Conservation (phyloP, 306 rosid genomes). For the Lablab purpureus region DNA sequence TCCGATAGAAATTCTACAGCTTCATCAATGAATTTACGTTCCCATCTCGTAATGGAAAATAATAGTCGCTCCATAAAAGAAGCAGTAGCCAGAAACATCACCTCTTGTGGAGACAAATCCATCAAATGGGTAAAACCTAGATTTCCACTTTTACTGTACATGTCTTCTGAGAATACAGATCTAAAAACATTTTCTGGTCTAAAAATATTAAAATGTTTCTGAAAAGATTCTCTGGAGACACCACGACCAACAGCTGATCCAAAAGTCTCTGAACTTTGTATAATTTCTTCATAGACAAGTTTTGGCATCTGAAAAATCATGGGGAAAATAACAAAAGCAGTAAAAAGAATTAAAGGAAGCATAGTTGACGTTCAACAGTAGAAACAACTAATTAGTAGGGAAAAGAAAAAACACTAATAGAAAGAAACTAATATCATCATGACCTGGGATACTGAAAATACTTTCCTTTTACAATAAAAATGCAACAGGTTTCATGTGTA, state of each 20-base stretch:
- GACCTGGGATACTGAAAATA: constrained; percentile 16
- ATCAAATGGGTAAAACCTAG: constrained; percentile 91
- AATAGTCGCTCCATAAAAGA: constrained; percentile 80
- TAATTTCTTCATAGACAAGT: constrained; percentile 71
- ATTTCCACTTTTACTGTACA: constrained; percentile 61
- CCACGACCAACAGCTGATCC: constrained; percentile 63
- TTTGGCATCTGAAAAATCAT: constrained; percentile 72
- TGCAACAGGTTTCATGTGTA: constrained; percentile 1
- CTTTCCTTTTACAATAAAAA: neutral
- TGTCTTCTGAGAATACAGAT: constrained; percentile 67
- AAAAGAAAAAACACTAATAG: constrained; percentile 1
- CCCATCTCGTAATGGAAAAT: constrained; percentile 80
- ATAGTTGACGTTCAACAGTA: constrained; percentile 15
- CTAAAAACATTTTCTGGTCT: constrained; percentile 72
- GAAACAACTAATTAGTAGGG: constrained; percentile 11
- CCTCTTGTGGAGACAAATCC: constrained; percentile 85
- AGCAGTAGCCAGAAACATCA: constrained; percentile 77
- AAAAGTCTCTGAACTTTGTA: constrained; percentile 62
- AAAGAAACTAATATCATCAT: neutral
- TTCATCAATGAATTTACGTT: constrained; percentile 66
- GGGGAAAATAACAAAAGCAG: constrained; percentile 16
- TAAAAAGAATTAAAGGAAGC: constrained; percentile 32
- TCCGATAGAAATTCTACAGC: constrained; percentile 64
- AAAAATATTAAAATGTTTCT: constrained; percentile 72
- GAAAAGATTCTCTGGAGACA: constrained; percentile 65